Evolutionary conservation across 1,139 yeast species (phyloP), one percentile per base, ranked within the genome.

Genomic region (Suhomyces chickasaworum): DNA sequence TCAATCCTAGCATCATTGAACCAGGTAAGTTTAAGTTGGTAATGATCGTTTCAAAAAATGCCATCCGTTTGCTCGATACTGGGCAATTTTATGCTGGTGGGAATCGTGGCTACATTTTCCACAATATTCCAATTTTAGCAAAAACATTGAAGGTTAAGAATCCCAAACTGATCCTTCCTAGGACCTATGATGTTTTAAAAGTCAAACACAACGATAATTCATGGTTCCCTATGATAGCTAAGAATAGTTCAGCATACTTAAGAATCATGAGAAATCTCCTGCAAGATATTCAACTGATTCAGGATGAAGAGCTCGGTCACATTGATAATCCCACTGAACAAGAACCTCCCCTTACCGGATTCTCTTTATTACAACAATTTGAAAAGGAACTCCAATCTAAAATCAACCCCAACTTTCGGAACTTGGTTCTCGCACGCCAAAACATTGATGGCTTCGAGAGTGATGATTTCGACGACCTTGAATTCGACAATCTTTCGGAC

Each of bases 211-310:
- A 29, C 3, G 15, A 10, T 29, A 10, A 25, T 2, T 10, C 29
- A 25, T 23, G 27, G 27, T 4, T 10, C n/a, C n/a, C n/a, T n/a
- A n/a, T n/a, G n/a, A n/a, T 4, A 2, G 13, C 13, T 4, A 10
- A 22, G 5, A 34, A 34, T 20, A 21, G 29, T 10, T 21, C 37
- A 17, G 16, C n/a, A 5, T 39, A 39, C 16, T 12, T 13, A 7
- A 25, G 37, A 9, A 39, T 39, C 12, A 39, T 39, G 41, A 31
- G 31, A 31, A 30, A 22, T 31, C 31, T 39, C 7, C 41, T 39
- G 41, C n/a, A 25, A 31, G 41, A 39, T 22, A 39, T 39, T 7
- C 30, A 39, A 12, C 7, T 29, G 22, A 37, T 37, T 6, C n/a
- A 22, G 18, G 22, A 10, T 12, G 10, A 13, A 3, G 37, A 35